Conservation (phyloP, 257 asterid species). For the Capsicum pubescens region DNA sequence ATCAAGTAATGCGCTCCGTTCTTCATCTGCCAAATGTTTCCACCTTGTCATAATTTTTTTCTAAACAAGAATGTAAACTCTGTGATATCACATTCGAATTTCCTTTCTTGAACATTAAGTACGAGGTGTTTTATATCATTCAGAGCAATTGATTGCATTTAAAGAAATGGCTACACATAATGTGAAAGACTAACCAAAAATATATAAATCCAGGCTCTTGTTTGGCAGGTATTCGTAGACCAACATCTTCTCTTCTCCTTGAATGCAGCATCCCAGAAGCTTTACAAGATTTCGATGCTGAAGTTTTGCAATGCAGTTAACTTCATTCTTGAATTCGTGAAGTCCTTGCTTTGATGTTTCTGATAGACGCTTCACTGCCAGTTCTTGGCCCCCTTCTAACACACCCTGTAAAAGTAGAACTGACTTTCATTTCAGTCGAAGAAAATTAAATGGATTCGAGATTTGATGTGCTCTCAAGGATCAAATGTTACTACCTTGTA, state of each 20-base stretch:
- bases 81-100: neutral
- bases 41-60: neutral
- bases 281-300: slow-evolving; percentile 52
- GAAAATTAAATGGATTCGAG: neutral
- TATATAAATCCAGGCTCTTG: slow-evolving; percentile 41
- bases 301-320: slow-evolving; percentile 42
- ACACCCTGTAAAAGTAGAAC: slow-evolving; percentile 33
- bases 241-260: slow-evolving; percentile 42
- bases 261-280: slow-evolving; percentile 47
- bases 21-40: slow-evolving; percentile 39
- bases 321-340: slow-evolving; percentile 52
- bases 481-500: slow-evolving; percentile 39
- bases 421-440: neutral
- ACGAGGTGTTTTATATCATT: neutral
- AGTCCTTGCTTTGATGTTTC: slow-evolving; percentile 41
- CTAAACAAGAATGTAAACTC: neutral
- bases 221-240: slow-evolving; percentile 49
- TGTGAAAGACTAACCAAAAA: slow-evolving; percentile 37
- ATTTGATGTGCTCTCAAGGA: neutral
- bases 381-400: slow-evolving; percentile 42
- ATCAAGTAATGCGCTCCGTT: slow-evolving; percentile 36
- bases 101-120: neutral
- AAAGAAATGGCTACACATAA: neutral
- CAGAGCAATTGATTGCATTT: neutral
- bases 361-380: slow-evolving; percentile 48